Conservation (phyloP, 225 moss, liverwort and hornwort genomes). For the Bryum argenteum region DNA sequence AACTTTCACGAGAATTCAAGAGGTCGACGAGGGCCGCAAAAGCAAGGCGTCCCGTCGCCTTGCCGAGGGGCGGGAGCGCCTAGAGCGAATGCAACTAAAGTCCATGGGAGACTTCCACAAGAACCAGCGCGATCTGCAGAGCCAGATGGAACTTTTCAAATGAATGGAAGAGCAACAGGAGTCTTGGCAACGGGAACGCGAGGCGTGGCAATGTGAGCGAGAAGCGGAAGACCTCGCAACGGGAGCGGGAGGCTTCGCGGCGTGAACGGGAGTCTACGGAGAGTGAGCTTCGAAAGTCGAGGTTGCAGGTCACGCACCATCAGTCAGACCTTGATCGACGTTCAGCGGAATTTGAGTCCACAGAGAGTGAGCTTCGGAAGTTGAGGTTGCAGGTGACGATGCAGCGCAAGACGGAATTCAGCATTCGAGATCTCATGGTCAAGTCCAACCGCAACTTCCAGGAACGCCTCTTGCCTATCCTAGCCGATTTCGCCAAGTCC, state of each 20-base stretch:
- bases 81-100: constrained; percentile 49
- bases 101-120: constrained; percentile 39
- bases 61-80: constrained; percentile 53
- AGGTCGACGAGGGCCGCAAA: not conserved
- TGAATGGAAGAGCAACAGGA: constrained; percentile 53
- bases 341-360: constrained; percentile 8
- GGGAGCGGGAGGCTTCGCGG: no score
- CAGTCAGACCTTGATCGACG: constrained; percentile 34
- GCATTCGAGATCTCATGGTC: no score
- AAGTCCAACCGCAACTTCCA: no score
- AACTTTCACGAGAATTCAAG: constrained; percentile 63
- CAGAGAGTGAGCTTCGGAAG: constrained; percentile 32
- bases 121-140: constrained; percentile 41
- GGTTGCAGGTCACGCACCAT: constrained; percentile 39
- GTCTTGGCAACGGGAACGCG: constrained; percentile 48
- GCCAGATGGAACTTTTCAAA: constrained; percentile 35
- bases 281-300: constrained; percentile 36
- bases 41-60: constrained; percentile 27
- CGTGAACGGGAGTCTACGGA: no score
- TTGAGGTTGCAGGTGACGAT: constrained; percentile 48
- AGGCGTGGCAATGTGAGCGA: not conserved
- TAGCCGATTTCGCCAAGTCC: no score
- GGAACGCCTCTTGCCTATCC: no score
- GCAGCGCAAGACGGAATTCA: no score
- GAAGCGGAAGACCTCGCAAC: no score